Percentiles rank a stretch among this genome's conserved stretches.
phyloP scores from a whole-genome alignment of 495 filamentous ascomycete species.

The Penicillium paradoxum region DNA sequence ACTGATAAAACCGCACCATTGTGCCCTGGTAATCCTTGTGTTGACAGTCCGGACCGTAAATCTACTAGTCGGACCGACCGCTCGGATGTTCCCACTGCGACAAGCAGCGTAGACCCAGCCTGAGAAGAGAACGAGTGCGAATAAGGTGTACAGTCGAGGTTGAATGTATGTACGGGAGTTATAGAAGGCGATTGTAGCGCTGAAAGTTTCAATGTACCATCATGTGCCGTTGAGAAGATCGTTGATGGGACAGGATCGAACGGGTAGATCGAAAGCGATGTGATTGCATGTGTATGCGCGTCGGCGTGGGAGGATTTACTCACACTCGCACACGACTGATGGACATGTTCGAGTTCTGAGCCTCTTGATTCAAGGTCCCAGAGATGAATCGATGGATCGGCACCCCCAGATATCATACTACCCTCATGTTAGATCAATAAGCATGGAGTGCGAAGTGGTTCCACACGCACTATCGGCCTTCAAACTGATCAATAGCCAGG shows the following conservation, averaged over 20 bases:
- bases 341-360: conserved; percentile 40
- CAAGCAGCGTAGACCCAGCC: conserved; percentile 62
- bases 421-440: conserved; percentile 12
- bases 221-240: conserved; percentile 79
- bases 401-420: conserved; percentile 77
- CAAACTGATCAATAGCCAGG: conserved; percentile 69
- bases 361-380: conserved; percentile 70
- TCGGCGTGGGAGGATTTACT: conserved; percentile 39
- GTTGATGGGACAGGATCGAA: conserved; percentile 66
- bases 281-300: conserved; percentile 73
- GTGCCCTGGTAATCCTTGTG: conserved; percentile 75
- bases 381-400: conserved; percentile 69
- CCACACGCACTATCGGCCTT: conserved; percentile 63
- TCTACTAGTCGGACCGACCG: conserved; percentile 77
- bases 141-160: conserved; percentile 66
- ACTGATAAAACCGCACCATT: conserved; percentile 65
- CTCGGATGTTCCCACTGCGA: conserved; percentile 80
- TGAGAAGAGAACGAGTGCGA: conserved; percentile 71
- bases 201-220: conserved; percentile 77
- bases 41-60: conserved; percentile 66
- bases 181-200: conserved; percentile 50
- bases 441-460: not conserved
- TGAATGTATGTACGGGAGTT: conserved; percentile 58
- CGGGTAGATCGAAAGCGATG: conserved; percentile 81
- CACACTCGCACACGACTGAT: conserved; percentile 45